Percentiles rank a stretch among this genome's conserved stretches.
Conservation (phyloP, 345 rosid genomes). For the Psidium friedrichsthalianum region DNA sequence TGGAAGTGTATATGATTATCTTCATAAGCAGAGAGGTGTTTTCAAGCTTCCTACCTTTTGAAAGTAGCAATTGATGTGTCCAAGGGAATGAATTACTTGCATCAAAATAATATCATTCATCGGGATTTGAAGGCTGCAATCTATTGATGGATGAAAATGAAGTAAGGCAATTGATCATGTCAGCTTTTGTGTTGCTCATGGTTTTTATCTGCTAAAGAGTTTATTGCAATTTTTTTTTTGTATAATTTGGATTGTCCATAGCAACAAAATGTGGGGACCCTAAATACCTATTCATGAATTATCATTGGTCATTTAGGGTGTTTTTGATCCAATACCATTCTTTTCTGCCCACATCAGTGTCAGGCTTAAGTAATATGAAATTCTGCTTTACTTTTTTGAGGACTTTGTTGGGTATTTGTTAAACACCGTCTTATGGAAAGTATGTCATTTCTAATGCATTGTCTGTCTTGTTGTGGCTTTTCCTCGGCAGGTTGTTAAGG, state of each 20-base stretch:
- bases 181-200: neutral
- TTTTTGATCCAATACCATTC: neutral
- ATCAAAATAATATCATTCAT: constrained; percentile 91
- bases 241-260: neutral
- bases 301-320: neutral
- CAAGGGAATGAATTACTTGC: constrained; percentile 97
- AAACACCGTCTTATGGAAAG: neutral
- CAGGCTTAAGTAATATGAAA: neutral
- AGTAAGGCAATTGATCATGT: constrained; percentile 24
- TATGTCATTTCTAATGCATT: neutral
- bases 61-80: constrained; percentile 90
- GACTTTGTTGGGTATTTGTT: neutral
- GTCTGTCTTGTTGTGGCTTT: neutral
- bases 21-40: constrained; percentile 84
- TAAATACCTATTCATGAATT: neutral
- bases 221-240: neutral
- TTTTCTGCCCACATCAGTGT: neutral
- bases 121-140: constrained; percentile 97
- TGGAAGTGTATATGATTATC: constrained; percentile 97
- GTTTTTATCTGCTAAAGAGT: neutral
- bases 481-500: constrained; percentile 76
- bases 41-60: constrained; percentile 84
- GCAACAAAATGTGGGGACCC: neutral
- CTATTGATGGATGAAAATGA: constrained; percentile 98
- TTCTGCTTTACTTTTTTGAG: neutral